Percentiles rank a stretch among this genome's conserved stretches.
phyloP scores from a whole-genome alignment of 176 grass and related monocot species.

The Bolboschoenus planiculmis region DNA sequence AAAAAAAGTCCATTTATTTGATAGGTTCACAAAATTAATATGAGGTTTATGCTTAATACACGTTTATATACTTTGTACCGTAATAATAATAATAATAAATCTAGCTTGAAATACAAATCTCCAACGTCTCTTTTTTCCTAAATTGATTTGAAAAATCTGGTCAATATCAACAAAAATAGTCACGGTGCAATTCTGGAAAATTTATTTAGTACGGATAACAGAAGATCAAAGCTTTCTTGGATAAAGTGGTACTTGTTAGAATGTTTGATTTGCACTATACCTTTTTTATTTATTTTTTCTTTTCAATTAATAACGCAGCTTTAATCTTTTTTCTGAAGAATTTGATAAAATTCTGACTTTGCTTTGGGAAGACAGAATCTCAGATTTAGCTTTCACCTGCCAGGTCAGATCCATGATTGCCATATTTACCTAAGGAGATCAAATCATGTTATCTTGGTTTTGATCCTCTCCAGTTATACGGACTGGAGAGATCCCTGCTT shows the following conservation, averaged over 20 bases:
- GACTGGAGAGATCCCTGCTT: background rate
- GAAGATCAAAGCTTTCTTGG: background rate
- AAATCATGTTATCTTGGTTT: background rate
- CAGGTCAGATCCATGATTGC: background rate
- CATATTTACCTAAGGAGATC: background rate
- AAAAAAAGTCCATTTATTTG: background rate
- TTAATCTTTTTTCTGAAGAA: background rate
- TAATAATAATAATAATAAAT: too few species aligned
- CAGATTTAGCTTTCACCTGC: slow-evolving; percentile 11
- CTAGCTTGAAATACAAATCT: background rate
- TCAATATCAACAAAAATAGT: background rate
- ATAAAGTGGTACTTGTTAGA: background rate
- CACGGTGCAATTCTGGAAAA: background rate
- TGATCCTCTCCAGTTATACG: background rate
- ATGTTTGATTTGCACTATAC: background rate
- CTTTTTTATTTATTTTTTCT: background rate
- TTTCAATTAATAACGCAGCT: background rate
- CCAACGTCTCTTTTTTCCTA: background rate
- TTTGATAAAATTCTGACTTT: background rate
- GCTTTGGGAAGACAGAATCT: background rate
- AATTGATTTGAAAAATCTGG: background rate
- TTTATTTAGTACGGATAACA: background rate
- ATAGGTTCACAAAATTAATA: too few species aligned
- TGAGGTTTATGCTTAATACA: background rate
- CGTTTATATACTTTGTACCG: background rate